Base-by-base conservation (phyloP, 495 filamentous ascomycete genomes). In the Hypoxylon fuscum region DNA sequence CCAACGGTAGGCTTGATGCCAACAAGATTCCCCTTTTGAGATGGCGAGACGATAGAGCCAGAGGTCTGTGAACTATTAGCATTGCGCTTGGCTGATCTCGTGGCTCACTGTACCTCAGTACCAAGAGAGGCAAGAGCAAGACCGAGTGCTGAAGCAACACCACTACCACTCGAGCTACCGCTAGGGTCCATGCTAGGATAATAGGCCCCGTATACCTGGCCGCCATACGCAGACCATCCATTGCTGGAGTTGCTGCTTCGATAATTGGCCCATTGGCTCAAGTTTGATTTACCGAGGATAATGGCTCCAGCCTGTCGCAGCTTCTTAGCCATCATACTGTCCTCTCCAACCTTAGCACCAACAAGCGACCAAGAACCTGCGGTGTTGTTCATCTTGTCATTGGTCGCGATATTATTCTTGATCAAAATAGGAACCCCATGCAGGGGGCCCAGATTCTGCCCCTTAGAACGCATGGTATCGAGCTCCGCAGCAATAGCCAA, bases 301-400 rank as follows among this genome's bases (percentile, higher is more conserved):
- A 86, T 68, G 14, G 72, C 72, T 3, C 77, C 77, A 14, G 74
- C 74, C 5, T 70, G 64, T 49, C 81, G 74, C 8, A 86, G 73
- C 46, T 76, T 77, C 2, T 70, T 48, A 2, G 70, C 79, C 1
- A 84, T 64, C 11, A 64, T 72, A 2, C 76, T 67, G 48, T 86
- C 83, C 11, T 45, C 46, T 27, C 69, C 66, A 2, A 79, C 72
- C 44, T 70, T 77, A n/a, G 81, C 72, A 22, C 83, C 79, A n/a
- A 81, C 52, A 3, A 89, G 71, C 6, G 83, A 76, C 43, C 74
- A 87, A 0, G 85, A 88, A 5, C 87, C 86, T 12, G 84, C 46
- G 0, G 68, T 61, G 17, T 55, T 68, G 41, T 67, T 54, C 52
- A 63, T 59, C 5, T 51, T 40, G 25, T 68, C 68, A 4, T 53